phyloP scores from a whole-genome alignment of 1,284 basidiomycete species.

The Puccinia novopanici region DNA sequence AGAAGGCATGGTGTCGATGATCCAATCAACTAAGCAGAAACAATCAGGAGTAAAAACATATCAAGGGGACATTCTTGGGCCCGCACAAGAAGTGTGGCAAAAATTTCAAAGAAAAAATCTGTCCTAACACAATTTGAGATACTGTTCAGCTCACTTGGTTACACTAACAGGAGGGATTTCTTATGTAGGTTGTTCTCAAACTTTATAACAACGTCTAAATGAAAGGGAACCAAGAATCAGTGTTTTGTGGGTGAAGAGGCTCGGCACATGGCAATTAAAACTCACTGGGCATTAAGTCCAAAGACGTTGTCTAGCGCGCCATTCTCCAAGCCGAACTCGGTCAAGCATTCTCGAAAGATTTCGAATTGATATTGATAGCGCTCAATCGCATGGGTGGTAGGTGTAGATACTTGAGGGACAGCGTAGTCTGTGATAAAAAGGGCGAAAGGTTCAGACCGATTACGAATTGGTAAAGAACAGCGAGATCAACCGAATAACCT shows the following conservation, averaged over 20 bases:
- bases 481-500: background rate
- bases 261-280: background rate
- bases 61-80: background rate
- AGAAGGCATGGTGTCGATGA: background rate
- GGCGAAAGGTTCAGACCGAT: background rate
- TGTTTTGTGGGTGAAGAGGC: background rate
- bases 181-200: background rate
- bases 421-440: constrained; percentile 4
- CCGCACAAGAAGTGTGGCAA: constrained; percentile 7
- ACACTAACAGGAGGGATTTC: background rate
- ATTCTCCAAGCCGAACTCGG: constrained; percentile 46
- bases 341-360: constrained; percentile 42
- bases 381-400: background rate
- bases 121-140: background rate
- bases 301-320: constrained; percentile 50
- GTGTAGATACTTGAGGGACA: constrained; percentile 18
- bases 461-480: background rate
- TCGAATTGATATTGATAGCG: constrained; percentile 51
- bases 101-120: too few species aligned
- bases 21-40: background rate
- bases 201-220: constrained; percentile 7
- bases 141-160: background rate
- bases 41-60: background rate
- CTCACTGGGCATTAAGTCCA: constrained; percentile 48
- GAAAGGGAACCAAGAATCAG: background rate